Base-by-base conservation (phyloP, 805 yeast genomes). In the Scheffersomyces ergatensis region DNA sequence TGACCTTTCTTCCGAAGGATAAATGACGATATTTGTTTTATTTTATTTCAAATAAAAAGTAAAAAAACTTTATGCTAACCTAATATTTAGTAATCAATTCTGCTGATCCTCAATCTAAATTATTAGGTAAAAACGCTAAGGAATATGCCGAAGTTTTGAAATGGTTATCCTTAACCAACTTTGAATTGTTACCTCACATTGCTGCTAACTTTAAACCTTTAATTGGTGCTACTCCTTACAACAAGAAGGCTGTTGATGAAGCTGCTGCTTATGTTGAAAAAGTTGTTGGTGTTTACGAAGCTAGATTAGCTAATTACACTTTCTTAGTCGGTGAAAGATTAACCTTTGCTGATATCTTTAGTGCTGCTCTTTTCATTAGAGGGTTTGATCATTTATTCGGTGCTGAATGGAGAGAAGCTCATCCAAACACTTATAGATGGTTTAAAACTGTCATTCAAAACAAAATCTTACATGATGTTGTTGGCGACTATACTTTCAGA, bases 101-200 rank as follows among this genome's bases (percentile, higher is more conserved):
- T 48, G 72, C 70, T 48, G 80, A 72, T 33, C 49, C 63, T 40
- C 69, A 60, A 44, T 56, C 65, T 40, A 67, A 66, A 50, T 73
- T 84, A 49, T 69, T 80, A 50, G 97, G 97, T 56, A 76, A 78
- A 63, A 73, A 73, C 62, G 65, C 77, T 49, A 67, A 69, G 50
- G 87, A 85, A 55, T 73, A 78, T 59, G 88, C 86, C 45, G 65
- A 65, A 54, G 72, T 89, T 55, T 62, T 89, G 53, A 81, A 73
- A 68, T 89, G 95, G 95, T 55, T 82, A 62, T 86, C 96, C 2
- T 69, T 86, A 52, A 73, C 81, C 62, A 87, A 84, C 74, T 55
- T 77, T 53, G 96, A 90, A 54, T 53, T 85, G 43, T 60, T 83
- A 50, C 55, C 69, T 35, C 54, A 65, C 43, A 53, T 74, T 38